Evolutionary conservation across 2,329 filamentous ascomycete species (phyloP).

Genomic region (Cladosporium sphaerospermum): DNA sequence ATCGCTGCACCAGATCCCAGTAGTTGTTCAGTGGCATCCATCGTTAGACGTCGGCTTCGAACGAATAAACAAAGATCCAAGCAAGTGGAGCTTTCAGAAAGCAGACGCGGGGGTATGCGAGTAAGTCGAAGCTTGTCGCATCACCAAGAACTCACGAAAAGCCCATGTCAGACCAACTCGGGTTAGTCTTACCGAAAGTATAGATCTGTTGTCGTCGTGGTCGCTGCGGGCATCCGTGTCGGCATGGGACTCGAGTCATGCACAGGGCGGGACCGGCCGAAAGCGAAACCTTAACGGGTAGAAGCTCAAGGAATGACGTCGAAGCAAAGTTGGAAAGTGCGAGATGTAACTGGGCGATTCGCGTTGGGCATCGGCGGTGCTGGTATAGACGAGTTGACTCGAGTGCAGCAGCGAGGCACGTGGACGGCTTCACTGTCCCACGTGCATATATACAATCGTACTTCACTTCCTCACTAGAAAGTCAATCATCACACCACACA

Average conservation of each 20-base stretch:
- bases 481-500: not conserved
- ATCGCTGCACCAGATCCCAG: conserved; percentile 1
- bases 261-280: not conserved
- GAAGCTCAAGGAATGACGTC: not conserved
- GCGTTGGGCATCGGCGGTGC: conserved; percentile 4
- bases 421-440: not conserved
- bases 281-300: not conserved
- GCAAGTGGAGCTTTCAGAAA: too few relatives aligned
- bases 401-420: too few relatives aligned
- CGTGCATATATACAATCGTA: not conserved
- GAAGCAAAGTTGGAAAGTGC: not conserved
- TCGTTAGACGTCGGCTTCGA: not conserved
- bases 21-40: conserved; percentile 7
- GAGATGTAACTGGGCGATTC: conserved; percentile 3
- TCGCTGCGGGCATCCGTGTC: too few relatives aligned
- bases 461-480: not conserved
- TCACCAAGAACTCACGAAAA: not conserved
- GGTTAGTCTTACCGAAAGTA: not conserved
- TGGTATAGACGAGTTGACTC: conserved; percentile 3
- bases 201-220: too few relatives aligned
- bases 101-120: too few relatives aligned
- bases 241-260: too few relatives aligned
- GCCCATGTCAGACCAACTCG: not conserved
- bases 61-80: not conserved
- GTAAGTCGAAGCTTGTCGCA: not conserved